Percentiles rank a stretch among this genome's conserved stretches.
Evolutionary conservation across 2,329 filamentous ascomycete genomes (phyloP).

Genomic region (Blastomyces percursus): DNA sequence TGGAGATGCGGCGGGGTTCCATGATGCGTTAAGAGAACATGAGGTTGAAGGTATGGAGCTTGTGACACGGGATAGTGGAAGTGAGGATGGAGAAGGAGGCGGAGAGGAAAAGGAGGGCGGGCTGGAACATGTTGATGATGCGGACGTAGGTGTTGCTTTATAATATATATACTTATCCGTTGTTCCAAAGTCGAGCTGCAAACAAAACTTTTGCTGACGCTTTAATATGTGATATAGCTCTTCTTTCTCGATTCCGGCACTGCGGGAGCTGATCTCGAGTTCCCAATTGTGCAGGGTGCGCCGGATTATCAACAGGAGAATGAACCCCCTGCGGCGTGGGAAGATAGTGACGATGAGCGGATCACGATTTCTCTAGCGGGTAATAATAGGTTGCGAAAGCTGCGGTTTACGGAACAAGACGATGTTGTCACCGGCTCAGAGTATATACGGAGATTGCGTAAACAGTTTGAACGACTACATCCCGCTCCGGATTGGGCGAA

Average conservation of each 20-base stretch:
- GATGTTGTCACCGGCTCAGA: conserved; percentile 79
- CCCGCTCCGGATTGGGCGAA: conserved; percentile 52
- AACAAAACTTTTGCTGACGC: not conserved
- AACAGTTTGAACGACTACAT: conserved; percentile 58
- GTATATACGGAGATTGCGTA: conserved; percentile 67
- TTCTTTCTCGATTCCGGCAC: conserved; percentile 70
- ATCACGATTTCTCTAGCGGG: conserved; percentile 71
- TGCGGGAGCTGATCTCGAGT: conserved; percentile 21
- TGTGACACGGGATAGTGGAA: conserved; percentile 22
- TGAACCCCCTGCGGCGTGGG: conserved; percentile 49
- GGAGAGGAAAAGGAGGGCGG: conserved; percentile 37
- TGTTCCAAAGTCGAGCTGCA: not conserved
- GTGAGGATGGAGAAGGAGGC: conserved; percentile 33
- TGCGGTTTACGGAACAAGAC: conserved; percentile 69
- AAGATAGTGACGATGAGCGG: conserved; percentile 91
- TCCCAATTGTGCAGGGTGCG: not conserved
- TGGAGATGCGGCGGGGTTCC: conserved; percentile 74
- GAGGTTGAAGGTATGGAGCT: conserved; percentile 32
- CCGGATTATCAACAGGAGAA: conserved; percentile 14
- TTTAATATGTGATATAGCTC: conserved; percentile 37
- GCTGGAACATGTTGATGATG: conserved; percentile 60
- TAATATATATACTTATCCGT: not conserved
- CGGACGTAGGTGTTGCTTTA: conserved; percentile 43
- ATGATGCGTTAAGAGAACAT: conserved; percentile 56
- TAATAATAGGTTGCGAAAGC: conserved; percentile 65